These are phyloP conservation scores for Fusarium lyarnte DNA, from an alignment of 2,329 filamentous ascomycete species.

Conservation along the genomic window DNA sequence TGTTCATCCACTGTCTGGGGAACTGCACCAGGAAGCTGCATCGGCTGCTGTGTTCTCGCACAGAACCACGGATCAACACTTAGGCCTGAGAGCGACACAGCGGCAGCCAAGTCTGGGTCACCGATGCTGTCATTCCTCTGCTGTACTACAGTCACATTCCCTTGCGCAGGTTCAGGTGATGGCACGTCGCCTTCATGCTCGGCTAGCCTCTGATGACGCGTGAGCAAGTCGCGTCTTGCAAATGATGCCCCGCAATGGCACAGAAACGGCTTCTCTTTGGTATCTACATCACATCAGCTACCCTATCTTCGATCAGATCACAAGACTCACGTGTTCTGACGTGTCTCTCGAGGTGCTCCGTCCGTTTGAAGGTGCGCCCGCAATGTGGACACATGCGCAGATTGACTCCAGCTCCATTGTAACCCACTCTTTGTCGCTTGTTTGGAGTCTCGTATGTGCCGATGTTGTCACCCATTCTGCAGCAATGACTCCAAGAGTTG, in stretches of 20 bases:
- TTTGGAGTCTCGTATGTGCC: constrained; percentile 4
- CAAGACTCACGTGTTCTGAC: constrained; percentile 54
- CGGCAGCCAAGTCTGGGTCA: not conserved
- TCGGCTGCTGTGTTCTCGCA: not conserved
- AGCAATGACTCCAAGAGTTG: constrained; percentile 12
- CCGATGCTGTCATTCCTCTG: not conserved
- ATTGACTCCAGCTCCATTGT: constrained; percentile 15
- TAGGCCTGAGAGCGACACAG: not conserved
- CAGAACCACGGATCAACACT: constrained; percentile 14
- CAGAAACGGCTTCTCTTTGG: constrained; percentile 59
- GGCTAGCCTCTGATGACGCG: constrained; percentile 49
- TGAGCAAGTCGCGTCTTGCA: constrained; percentile 56
- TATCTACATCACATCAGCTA: constrained; percentile 47
- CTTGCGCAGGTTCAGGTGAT: not conserved
- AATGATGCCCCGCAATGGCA: constrained; percentile 57
- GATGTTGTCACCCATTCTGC: not conserved
- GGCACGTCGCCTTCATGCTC: constrained; percentile 1
- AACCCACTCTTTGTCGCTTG: constrained; percentile 23
- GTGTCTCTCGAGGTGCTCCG: constrained; percentile 58
- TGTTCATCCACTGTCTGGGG: not conserved
- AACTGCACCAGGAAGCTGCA: constrained; percentile 2
- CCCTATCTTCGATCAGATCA: not conserved
- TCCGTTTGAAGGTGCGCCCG: constrained; percentile 55
- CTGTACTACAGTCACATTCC: not conserved
- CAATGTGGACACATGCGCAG: constrained; percentile 53